Evolutionary conservation across 2,329 filamentous ascomycete genomes (phyloP).

Genomic region (Hortaea sp.): DNA sequence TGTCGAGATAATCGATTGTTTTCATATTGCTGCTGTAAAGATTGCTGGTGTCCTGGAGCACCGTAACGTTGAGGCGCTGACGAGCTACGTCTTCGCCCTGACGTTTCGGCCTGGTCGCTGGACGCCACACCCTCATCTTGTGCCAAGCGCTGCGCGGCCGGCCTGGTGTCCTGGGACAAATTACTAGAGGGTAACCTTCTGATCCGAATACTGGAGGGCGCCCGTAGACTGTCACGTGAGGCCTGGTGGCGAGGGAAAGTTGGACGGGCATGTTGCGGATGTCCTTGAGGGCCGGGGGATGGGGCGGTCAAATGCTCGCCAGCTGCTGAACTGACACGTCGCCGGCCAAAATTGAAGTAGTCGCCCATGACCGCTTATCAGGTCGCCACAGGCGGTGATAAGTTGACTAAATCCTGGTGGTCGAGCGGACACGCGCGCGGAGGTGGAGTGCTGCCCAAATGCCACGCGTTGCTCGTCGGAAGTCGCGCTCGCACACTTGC

Average conservation of each 20-base stretch:
- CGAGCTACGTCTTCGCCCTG: constrained; percentile 20
- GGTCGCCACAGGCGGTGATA: too few species aligned
- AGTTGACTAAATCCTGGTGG: too few species aligned
- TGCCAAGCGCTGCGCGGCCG: constrained; percentile 6
- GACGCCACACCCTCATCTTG: constrained; percentile 5
- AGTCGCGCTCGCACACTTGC: too few species aligned
- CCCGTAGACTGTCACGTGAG: constrained; percentile 21
- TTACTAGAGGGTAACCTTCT: constrained; percentile 18
- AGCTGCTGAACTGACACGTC: constrained; percentile 7
- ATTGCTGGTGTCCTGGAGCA: constrained; percentile 2
- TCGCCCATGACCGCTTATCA: constrained; percentile 9
- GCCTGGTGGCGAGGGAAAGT: neutral
- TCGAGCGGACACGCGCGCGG: too few species aligned
- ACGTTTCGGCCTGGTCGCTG: constrained; percentile 6
- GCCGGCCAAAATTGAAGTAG: constrained; percentile 13
- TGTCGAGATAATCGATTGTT: constrained; percentile 11
- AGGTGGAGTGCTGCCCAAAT: too few species aligned
- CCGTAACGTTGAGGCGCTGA: constrained; percentile 22
- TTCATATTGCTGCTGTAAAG: constrained; percentile 7
- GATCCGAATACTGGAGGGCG: constrained; percentile 23
- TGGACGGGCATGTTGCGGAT: neutral
- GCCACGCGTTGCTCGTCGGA: too few species aligned
- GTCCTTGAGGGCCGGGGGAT: neutral
- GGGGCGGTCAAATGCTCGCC: constrained; percentile 9
- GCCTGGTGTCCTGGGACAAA: constrained; percentile 5